These are phyloP conservation scores for Barbatosphaeria neglecta DNA, from an alignment of 495 filamentous ascomycete species.

Conservation along the genomic window DNA sequence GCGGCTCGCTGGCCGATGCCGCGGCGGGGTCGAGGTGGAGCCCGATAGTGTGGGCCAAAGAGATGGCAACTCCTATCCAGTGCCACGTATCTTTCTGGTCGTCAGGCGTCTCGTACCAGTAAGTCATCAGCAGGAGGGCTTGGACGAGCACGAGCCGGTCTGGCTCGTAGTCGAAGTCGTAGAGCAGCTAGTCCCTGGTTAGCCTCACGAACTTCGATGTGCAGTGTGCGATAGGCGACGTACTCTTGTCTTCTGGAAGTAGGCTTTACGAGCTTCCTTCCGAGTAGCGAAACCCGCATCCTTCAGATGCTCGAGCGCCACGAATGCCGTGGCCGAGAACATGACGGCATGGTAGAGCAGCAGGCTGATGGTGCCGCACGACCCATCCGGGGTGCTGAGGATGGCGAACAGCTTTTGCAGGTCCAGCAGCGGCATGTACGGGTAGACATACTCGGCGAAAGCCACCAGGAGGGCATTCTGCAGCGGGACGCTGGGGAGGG, in stretches of 20 bases:
- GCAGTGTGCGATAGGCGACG: constrained; percentile 9
- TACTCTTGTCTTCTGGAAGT: constrained; percentile 72
- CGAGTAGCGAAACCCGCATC: constrained; percentile 57
- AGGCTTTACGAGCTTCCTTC: constrained; percentile 63
- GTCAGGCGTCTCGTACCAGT: constrained; percentile 84
- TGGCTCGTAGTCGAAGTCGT: constrained; percentile 79
- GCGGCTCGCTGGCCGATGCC: constrained; percentile 43
- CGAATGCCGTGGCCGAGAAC: constrained; percentile 70
- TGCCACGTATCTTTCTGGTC: constrained; percentile 88
- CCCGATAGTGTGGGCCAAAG: constrained; percentile 72
- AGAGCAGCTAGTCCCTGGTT: constrained; percentile 37
- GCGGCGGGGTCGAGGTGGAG: constrained; percentile 72
- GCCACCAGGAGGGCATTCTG: constrained; percentile 63
- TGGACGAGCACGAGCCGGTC: constrained; percentile 77
- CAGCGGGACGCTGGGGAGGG: constrained; percentile 51
- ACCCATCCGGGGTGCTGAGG: constrained; percentile 52
- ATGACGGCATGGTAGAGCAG: constrained; percentile 73
- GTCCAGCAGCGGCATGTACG: constrained; percentile 81
- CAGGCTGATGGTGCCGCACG: constrained; percentile 57
- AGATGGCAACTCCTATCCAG: constrained; percentile 83
- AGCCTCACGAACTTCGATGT: neutral
- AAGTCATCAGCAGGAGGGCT: constrained; percentile 72
- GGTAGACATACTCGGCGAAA: constrained; percentile 76
- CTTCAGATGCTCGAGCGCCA: constrained; percentile 56
- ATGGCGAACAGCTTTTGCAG: constrained; percentile 59